Conservation (phyloP, 139 green algal genomes). For the Chloropicon primus region DNA sequence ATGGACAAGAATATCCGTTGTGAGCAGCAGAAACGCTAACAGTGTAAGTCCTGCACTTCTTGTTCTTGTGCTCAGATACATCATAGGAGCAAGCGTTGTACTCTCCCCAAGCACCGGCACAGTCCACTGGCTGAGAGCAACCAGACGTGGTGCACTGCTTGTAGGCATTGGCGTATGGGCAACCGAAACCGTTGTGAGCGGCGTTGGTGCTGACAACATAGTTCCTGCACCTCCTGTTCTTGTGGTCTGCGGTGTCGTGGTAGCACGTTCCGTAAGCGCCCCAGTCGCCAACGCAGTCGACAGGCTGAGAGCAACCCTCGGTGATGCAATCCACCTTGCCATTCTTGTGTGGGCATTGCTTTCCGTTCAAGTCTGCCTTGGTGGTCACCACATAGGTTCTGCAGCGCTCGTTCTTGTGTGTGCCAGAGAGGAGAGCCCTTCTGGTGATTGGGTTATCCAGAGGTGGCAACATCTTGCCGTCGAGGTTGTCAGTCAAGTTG, state of each 20-base stretch:
- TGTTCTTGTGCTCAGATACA: background rate
- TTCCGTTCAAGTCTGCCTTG: background rate
- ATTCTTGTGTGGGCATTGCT: background rate
- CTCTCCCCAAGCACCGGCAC: background rate
- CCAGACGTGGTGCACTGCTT: background rate
- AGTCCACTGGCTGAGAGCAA: background rate
- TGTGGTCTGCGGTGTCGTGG: background rate
- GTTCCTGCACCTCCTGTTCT: background rate
- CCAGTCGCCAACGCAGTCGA: background rate
- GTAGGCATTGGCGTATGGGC: background rate
- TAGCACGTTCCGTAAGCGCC: background rate
- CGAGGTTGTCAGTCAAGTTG: background rate
- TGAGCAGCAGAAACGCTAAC: background rate
- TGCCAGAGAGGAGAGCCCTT: background rate
- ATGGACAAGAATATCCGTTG: background rate
- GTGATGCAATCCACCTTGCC: background rate
- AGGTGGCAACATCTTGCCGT: background rate
- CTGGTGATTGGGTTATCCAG: background rate
- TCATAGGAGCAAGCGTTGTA: background rate
- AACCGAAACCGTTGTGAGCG: background rate
- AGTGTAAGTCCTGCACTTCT: background rate
- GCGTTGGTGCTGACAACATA: background rate
- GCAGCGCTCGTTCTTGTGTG: background rate
- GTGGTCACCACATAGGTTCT: background rate
- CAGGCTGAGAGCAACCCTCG: background rate